A percentile compares a stretch with the other conserved stretches of the same genome.
Evolutionary conservation across 2,329 filamentous ascomycete genomes (phyloP).

Genomic region (Botrytis galanthina): DNA sequence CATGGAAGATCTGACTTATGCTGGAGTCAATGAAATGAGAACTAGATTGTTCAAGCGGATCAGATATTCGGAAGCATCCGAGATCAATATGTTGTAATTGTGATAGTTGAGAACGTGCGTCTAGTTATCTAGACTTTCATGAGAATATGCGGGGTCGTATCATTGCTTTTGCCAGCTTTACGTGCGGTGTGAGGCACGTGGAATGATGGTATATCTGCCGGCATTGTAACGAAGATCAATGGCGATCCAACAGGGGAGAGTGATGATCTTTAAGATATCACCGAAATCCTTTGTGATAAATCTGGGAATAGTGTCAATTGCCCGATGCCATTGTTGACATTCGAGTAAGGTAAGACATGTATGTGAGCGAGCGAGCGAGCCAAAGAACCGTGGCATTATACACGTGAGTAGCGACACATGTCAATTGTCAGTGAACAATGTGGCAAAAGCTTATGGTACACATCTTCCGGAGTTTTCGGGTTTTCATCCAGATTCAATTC

Average conservation of each 20-base stretch:
- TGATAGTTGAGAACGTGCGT: neutral
- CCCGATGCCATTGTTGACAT: neutral
- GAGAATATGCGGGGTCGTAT: neutral
- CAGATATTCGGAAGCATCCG: neutral
- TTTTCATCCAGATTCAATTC: neutral
- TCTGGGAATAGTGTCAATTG: neutral
- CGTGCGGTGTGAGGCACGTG: neutral
- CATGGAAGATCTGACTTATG: neutral
- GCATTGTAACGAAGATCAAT: neutral
- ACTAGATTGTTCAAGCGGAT: neutral
- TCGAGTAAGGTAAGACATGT: neutral
- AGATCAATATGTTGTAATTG: neutral
- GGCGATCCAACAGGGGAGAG: neutral
- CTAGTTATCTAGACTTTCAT: neutral
- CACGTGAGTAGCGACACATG: neutral
- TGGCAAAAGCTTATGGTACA: neutral
- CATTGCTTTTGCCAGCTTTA: neutral
- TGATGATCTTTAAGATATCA: neutral
- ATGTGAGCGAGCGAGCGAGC: neutral
- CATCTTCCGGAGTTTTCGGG: neutral
- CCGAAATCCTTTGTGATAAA: neutral
- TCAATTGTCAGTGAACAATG: neutral
- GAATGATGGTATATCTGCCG: neutral
- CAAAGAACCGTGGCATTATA: neutral
- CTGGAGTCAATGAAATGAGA: neutral